Conservation (phyloP, 1,284 basidiomycete species). For the Coriolopsis trogii region DNA sequence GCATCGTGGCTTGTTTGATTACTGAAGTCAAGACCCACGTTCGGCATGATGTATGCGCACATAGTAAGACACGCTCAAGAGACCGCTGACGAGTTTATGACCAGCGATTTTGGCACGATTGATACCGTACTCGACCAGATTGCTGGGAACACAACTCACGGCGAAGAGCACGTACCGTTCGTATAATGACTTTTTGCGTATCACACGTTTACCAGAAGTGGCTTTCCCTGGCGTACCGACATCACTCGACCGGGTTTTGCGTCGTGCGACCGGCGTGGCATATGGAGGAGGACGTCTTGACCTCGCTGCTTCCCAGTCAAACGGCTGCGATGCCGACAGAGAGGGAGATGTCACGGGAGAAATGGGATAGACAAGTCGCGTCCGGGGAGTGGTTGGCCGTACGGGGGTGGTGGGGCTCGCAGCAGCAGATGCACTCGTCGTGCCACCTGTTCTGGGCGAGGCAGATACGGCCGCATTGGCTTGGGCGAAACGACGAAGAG, state of each 20-base stretch:
- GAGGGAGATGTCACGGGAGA: conserved; percentile 67
- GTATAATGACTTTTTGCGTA: conserved; percentile 63
- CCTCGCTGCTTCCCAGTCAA: conserved; percentile 82
- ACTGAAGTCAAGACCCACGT: too few species aligned
- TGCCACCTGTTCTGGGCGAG: conserved; percentile 21
- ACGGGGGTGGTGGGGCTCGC: conserved; percentile 31
- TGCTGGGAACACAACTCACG: not conserved
- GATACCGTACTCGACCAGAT: not conserved
- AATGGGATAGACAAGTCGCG: conserved; percentile 32
- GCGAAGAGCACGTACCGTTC: conserved; percentile 50
- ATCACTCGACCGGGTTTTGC: conserved; percentile 42
- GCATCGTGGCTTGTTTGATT: too few species aligned
- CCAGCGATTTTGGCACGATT: too few species aligned
- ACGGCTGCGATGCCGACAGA: conserved; percentile 69
- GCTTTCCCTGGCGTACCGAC: conserved; percentile 40
- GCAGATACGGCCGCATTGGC: conserved; percentile 32
- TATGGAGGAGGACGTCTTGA: conserved; percentile 69
- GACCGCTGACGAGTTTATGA: too few species aligned
- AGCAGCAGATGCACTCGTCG: conserved; percentile 20
- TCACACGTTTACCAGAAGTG: conserved; percentile 47
- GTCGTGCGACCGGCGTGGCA: conserved; percentile 54
- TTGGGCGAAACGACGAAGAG: conserved; percentile 36
- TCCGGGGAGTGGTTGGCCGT: conserved; percentile 31
- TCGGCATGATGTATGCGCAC: too few species aligned
- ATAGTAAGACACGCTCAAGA: too few species aligned